Conservation (phyloP, 352 stramenopile species). For the Pythium insidiosum region DNA sequence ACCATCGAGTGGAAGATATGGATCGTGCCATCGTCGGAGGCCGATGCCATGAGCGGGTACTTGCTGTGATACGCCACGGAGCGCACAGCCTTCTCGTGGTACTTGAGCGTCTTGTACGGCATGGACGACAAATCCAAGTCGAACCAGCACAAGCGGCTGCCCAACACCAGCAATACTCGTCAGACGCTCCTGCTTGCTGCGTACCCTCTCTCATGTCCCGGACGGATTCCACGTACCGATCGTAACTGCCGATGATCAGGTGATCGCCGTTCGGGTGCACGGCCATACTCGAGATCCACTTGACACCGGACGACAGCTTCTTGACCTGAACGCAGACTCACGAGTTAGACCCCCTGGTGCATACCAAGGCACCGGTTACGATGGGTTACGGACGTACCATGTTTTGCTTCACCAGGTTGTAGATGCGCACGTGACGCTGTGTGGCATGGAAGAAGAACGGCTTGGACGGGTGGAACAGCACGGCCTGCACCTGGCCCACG, state of each 20-base stretch:
- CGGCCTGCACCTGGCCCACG: conserved; percentile 89
- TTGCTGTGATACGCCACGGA: conserved; percentile 91
- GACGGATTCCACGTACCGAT: conserved; percentile 75
- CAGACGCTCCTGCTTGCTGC: too few relatives aligned
- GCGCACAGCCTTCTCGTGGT: conserved; percentile 96
- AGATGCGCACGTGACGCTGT: conserved; percentile 97
- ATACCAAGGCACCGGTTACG: conserved; percentile 22
- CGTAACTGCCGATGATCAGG: conserved; percentile 96
- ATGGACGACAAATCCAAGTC: conserved; percentile 97
- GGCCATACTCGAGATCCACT: conserved; percentile 99
- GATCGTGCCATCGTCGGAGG: conserved; percentile 97
- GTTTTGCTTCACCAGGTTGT: conserved; percentile 98
- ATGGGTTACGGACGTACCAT: conserved; percentile 51
- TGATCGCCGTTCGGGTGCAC: conserved; percentile 99
- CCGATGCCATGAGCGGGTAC: conserved; percentile 98
- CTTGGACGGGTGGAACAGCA: conserved; percentile 98
- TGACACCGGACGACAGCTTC: conserved; percentile 95
- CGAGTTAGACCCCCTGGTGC: background rate
- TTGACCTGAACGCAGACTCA: conserved; percentile 71
- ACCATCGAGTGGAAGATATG: conserved; percentile 99
- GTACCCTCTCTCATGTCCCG: too few relatives aligned
- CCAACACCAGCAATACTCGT: background rate
- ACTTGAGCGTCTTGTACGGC: conserved; percentile 99
- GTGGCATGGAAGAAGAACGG: conserved; percentile 99
- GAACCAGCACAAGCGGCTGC: conserved; percentile 96